These are phyloP conservation scores for Epichloe hybrida DNA, from an alignment of 2,329 filamentous ascomycete species.

Conservation along the genomic window DNA sequence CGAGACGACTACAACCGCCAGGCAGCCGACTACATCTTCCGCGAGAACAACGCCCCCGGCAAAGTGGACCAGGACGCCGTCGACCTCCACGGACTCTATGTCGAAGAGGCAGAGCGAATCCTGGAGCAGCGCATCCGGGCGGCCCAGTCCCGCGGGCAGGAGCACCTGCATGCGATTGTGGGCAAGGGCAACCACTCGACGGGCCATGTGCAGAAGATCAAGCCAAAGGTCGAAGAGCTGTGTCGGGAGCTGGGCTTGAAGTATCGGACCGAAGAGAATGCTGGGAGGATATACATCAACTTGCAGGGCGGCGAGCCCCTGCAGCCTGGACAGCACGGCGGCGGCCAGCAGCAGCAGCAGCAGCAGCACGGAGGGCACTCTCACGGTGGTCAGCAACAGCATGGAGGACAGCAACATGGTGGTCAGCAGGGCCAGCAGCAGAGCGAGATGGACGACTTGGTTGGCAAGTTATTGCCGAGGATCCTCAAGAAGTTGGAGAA, in stretches of 20 bases:
- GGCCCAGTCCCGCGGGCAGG: slow-evolving; percentile 59
- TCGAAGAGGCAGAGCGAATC: slow-evolving; percentile 88
- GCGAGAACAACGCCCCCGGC: slow-evolving; percentile 78
- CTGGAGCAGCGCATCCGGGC: slow-evolving; percentile 73
- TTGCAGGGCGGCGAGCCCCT: slow-evolving; percentile 57
- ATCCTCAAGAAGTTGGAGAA: slow-evolving; percentile 52
- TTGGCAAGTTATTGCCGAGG: slow-evolving; percentile 46
- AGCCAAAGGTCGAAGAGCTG: slow-evolving; percentile 82
- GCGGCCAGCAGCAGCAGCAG: slow-evolving; percentile 14
- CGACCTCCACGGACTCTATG: slow-evolving; percentile 87
- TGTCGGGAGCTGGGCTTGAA: slow-evolving; percentile 72
- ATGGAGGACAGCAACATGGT: slow-evolving; percentile 16
- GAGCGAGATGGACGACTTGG: slow-evolving; percentile 44
- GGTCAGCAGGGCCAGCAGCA: slow-evolving; percentile 30
- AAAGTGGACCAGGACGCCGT: slow-evolving; percentile 71
- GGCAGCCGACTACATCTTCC: slow-evolving; percentile 88
- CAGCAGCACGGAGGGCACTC: slow-evolving; percentile 20
- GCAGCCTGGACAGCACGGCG: slow-evolving; percentile 22
- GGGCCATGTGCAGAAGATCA: slow-evolving; percentile 81
- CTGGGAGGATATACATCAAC: slow-evolving; percentile 79
- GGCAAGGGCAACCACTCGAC: slow-evolving; percentile 84
- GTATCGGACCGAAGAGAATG: slow-evolving; percentile 78
- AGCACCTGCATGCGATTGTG: slow-evolving; percentile 85
- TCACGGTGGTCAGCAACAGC: slow-evolving; percentile 26
- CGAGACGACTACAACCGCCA: slow-evolving; percentile 87